Evolutionary conservation across 257 asterid genomes (phyloP).

Genomic region (Ilex asprella): DNA sequence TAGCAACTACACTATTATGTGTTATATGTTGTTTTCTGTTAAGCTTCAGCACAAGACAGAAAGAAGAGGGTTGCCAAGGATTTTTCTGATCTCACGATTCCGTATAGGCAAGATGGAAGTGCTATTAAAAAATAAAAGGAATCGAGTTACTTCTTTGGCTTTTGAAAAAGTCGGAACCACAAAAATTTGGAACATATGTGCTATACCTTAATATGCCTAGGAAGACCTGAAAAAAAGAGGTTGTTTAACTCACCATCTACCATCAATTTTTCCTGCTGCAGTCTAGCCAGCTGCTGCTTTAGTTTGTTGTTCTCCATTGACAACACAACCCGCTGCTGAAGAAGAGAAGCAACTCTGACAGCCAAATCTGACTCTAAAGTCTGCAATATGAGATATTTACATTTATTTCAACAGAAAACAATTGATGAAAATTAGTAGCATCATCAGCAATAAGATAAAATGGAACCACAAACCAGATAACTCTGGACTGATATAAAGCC

Average conservation of each 20-base stretch:
- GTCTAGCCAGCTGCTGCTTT: constrained; percentile 51
- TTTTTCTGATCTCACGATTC: too few relatives aligned
- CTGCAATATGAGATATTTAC: constrained; percentile 26
- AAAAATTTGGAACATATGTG: background rate
- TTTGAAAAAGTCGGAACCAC: background rate
- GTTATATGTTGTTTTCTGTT: too few relatives aligned
- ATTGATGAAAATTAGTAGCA: too few relatives aligned
- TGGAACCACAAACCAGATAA: too few relatives aligned
- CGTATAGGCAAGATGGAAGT: background rate
- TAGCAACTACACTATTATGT: too few relatives aligned
- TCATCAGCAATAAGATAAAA: too few relatives aligned
- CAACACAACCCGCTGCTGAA: constrained; percentile 51
- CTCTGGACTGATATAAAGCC: too few relatives aligned
- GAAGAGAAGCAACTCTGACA: constrained; percentile 41
- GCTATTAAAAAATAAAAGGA: too few relatives aligned
- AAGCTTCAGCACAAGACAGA: too few relatives aligned
- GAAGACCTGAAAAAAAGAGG: background rate
- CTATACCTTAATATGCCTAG: background rate
- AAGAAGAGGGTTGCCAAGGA: too few relatives aligned
- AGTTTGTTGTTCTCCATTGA: constrained; percentile 59
- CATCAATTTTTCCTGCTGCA: constrained; percentile 48
- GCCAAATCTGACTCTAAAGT: constrained; percentile 59
- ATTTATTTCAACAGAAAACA: too few relatives aligned
- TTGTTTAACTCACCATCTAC: constrained; percentile 46
- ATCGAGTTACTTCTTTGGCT: background rate